These are phyloP conservation scores for Tetramitus jugosus DNA, from an alignment of 208 protist genomes.

Conservation along the genomic window DNA sequence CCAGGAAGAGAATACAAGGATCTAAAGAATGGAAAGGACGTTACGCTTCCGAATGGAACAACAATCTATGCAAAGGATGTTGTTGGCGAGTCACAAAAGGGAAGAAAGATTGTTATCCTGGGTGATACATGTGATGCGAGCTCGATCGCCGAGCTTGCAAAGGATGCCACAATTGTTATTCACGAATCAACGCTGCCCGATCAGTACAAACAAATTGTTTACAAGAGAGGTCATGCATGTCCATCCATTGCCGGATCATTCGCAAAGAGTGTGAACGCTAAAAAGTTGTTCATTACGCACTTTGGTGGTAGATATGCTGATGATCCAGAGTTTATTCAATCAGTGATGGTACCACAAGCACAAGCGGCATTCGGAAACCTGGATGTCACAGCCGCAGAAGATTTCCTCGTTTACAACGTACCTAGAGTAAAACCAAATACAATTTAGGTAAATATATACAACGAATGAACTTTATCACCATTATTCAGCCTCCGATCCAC, in stretches of 20 bases:
- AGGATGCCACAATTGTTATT: background rate
- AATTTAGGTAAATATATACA: no score
- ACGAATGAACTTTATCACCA: no score
- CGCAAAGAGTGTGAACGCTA: slow-evolving; percentile 8
- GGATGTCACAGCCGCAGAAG: no score
- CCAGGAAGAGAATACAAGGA: slow-evolving; percentile 18
- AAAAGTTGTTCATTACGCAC: slow-evolving; percentile 31
- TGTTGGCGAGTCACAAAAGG: slow-evolving; percentile 11
- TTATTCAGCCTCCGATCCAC: no score
- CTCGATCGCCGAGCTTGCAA: slow-evolving; percentile 11
- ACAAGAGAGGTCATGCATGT: slow-evolving; percentile 16
- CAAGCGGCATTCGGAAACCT: no score
- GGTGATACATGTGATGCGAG: slow-evolving; percentile 30
- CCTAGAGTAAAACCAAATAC: no score
- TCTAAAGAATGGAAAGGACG: slow-evolving; percentile 23
- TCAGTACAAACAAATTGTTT: background rate
- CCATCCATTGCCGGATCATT: slow-evolving; percentile 27
- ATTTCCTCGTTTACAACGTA: no score
- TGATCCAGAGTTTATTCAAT: no score
- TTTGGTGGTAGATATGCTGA: slow-evolving; percentile 43
- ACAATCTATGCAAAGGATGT: slow-evolving; percentile 27
- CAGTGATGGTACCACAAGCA: no score
- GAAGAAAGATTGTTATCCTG: slow-evolving; percentile 25
- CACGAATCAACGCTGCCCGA: slow-evolving; percentile 30
- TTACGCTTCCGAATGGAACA: slow-evolving; percentile 8